Base-by-base conservation (phyloP, 2,329 filamentous ascomycete genomes). In the Elsinoe necatrix region DNA sequence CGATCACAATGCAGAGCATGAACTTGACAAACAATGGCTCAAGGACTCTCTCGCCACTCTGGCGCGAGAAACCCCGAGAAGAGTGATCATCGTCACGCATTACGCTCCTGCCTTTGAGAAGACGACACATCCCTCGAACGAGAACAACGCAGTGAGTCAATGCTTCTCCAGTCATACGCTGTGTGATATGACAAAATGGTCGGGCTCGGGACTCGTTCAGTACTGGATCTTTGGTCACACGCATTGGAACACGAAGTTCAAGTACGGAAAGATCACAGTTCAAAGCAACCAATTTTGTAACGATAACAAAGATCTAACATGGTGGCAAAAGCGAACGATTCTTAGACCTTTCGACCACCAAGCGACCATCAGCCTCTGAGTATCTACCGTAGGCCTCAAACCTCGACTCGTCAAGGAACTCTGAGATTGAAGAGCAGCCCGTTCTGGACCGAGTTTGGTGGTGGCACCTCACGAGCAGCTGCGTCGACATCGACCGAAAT, bases 161-260 rank as follows among this genome's bases (percentile, higher is more conserved):
- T 42, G 79, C 74, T 0, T 84, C 81, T 66, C 74, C 72, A 20
- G 80, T 77, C 1, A 76, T 79, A 58, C 61, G 77, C 4, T 61
- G 71, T 42, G 39, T 18, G 37, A 42, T 18, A n/a, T 42, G 37
- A n/a, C n/a, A 3, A 47, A 48, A 5, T 59, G 61, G 57, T n/a
- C 35, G 18, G 60, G 59, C 12, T 11, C 41, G 2, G 52, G 57
- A 16, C 58, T 58, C 12, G 61, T 64, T 11, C n/a, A n/a, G 18
- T 20, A 42, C 18, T 65, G 76, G 77, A 72, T 76, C 8, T 80
- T 77, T 67, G 77, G 74, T 0, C 73, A 77, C 57, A 75, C 73
- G 0, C 73, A 76, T 58, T 71, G 67, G 58, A 72, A 70, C 5
- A 70, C 68, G 4, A 65, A 71, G 34, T 73, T 71, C 41, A 65